Conservation (phyloP, 1,284 basidiomycete genomes). For the Puccinia triticina region DNA sequence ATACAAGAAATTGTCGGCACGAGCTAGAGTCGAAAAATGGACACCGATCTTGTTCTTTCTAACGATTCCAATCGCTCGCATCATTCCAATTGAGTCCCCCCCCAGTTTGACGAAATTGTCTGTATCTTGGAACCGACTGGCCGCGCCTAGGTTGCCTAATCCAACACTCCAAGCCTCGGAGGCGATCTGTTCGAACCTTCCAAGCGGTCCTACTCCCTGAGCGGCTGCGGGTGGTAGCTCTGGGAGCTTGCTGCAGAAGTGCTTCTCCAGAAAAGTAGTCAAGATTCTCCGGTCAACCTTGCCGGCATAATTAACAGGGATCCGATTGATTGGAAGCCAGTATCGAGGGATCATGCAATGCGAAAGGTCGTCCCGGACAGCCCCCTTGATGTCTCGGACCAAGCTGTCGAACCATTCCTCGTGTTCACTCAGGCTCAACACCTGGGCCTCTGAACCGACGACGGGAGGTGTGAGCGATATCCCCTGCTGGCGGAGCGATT, state of each 20-base stretch:
- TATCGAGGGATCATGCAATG: constrained; percentile 55
- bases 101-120: constrained; percentile 55
- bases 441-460: background rate
- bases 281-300: constrained; percentile 55
- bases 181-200: constrained; percentile 48
- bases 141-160: constrained; percentile 45
- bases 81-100: constrained; percentile 56
- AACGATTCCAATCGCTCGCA: constrained; percentile 53
- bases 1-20: constrained; percentile 49
- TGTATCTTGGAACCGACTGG: constrained; percentile 44
- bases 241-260: constrained; percentile 49
- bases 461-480: background rate
- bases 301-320: constrained; percentile 55
- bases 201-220: background rate
- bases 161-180: constrained; percentile 53
- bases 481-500: background rate
- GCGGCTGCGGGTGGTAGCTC: background rate
- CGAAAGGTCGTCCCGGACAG: constrained; percentile 52
- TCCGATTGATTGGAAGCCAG: constrained; percentile 54
- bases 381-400: constrained; percentile 46
- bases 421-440: background rate
- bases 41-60: constrained; percentile 44
- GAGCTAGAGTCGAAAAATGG: constrained; percentile 52
- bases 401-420: constrained; percentile 39
- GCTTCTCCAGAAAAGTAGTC: constrained; percentile 32